phyloP scores from a whole-genome alignment of 805 yeast species.

The Tetrapisispora fleetii region DNA sequence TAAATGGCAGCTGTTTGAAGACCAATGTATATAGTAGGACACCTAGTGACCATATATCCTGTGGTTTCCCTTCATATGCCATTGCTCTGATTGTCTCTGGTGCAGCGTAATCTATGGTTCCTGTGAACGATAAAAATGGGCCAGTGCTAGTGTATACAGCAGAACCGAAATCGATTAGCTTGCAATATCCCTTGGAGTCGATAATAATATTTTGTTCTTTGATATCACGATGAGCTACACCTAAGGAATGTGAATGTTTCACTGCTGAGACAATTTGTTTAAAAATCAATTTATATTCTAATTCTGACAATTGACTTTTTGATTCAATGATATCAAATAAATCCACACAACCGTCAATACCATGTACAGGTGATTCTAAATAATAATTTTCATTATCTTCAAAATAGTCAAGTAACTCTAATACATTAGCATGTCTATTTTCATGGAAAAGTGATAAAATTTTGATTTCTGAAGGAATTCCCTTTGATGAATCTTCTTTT shows the following conservation, averaged over 20 bases:
- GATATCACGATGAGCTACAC: slow-evolving; percentile 86
- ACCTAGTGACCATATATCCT: slow-evolving; percentile 96
- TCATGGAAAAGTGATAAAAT: slow-evolving; percentile 66
- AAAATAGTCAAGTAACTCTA: slow-evolving; percentile 77
- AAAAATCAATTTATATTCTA: slow-evolving; percentile 66
- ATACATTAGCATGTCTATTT: slow-evolving; percentile 77
- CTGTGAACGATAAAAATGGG: slow-evolving; percentile 93
- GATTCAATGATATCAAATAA: slow-evolving; percentile 84
- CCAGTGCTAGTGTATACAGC: slow-evolving; percentile 87
- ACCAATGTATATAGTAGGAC: slow-evolving; percentile 80
- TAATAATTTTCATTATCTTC: slow-evolving; percentile 86
- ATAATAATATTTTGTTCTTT: slow-evolving; percentile 90
- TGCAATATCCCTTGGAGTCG: slow-evolving; percentile 67
- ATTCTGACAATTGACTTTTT: slow-evolving; percentile 64
- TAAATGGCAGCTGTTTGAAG: slow-evolving; percentile 88
- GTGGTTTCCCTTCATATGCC: slow-evolving; percentile 84
- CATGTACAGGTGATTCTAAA: slow-evolving; percentile 86
- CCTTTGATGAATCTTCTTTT: slow-evolving; percentile 78
- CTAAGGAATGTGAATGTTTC: slow-evolving; percentile 69
- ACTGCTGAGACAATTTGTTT: slow-evolving; percentile 71
- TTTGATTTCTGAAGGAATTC: slow-evolving; percentile 89
- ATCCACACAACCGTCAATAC: slow-evolving; percentile 80
- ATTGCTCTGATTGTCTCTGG: slow-evolving; percentile 88
- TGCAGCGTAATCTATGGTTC: slow-evolving; percentile 93
- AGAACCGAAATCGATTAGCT: slow-evolving; percentile 88